Evolutionary conservation across 495 filamentous ascomycete genomes (phyloP).

Genomic region (Annulohypoxylon stygium): DNA sequence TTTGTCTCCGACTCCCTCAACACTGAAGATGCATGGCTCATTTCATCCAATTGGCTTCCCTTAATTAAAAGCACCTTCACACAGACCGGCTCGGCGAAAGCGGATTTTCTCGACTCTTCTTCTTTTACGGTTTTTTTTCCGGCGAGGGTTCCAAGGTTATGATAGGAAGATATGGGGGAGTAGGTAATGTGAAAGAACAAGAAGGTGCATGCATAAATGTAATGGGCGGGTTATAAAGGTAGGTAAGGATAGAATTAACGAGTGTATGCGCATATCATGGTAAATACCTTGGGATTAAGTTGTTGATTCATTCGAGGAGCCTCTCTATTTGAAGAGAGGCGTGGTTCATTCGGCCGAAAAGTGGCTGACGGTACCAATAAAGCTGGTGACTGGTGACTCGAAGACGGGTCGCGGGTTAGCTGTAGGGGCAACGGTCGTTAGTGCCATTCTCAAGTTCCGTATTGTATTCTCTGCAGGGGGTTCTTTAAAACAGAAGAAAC

Average conservation of each 20-base stretch:
- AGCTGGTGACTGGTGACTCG: slow-evolving; percentile 29
- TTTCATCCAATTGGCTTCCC: slow-evolving; percentile 45
- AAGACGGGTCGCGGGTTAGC: slow-evolving; percentile 40
- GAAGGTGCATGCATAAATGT: slow-evolving; percentile 33
- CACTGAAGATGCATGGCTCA: slow-evolving; percentile 37
- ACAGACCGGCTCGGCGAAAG: slow-evolving; percentile 41
- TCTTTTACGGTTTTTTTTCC: slow-evolving; percentile 23
- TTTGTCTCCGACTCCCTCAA: slow-evolving; percentile 34
- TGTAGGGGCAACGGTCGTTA: slow-evolving; percentile 44
- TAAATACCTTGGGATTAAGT: slow-evolving; percentile 61
- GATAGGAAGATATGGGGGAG: slow-evolving; percentile 15
- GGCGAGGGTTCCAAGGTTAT: slow-evolving; percentile 10
- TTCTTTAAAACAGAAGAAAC: neutral
- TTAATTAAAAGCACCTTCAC: slow-evolving; percentile 46
- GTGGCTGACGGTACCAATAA: slow-evolving; percentile 38
- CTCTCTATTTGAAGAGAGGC: slow-evolving; percentile 59
- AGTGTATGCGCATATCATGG: slow-evolving; percentile 34
- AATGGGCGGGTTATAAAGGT: slow-evolving; percentile 4
- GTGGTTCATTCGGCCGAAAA: slow-evolving; percentile 51
- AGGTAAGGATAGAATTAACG: slow-evolving; percentile 24
- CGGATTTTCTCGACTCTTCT: slow-evolving; percentile 35
- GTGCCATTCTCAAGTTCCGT: slow-evolving; percentile 39
- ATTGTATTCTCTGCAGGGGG: slow-evolving; percentile 23
- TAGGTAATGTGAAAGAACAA: slow-evolving; percentile 5
- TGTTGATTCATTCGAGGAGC: slow-evolving; percentile 64